Evolutionary conservation across 2,329 filamentous ascomycete genomes (phyloP).

Genomic region (Venturia oleaginea): DNA sequence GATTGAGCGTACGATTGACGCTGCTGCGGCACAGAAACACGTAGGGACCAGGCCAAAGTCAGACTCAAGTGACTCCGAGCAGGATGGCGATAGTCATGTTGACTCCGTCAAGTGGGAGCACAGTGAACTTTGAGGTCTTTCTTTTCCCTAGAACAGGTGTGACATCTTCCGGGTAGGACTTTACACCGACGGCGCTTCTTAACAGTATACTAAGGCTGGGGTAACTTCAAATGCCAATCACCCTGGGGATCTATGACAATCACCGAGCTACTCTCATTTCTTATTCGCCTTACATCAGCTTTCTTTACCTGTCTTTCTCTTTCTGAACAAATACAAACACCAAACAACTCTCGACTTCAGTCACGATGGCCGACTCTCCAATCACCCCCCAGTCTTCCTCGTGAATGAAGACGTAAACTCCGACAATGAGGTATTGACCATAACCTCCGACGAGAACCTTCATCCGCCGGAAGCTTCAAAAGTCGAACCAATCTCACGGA

Average conservation of each 20-base stretch:
- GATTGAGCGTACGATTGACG: not conserved
- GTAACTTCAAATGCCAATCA: not conserved
- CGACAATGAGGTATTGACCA: too few species aligned
- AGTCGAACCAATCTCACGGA: too few species aligned
- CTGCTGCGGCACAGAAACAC: not conserved
- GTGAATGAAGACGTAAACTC: too few species aligned
- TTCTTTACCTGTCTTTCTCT: too few species aligned
- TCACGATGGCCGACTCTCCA: not conserved
- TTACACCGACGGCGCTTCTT: not conserved
- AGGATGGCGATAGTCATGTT: not conserved
- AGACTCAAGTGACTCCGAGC: not conserved
- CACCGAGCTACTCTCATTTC: not conserved
- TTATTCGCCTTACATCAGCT: too few species aligned
- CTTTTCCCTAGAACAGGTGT: not conserved
- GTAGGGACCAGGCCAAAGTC: not conserved
- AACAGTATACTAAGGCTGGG: not conserved
- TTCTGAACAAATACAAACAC: not conserved
- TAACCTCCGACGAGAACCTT: too few species aligned
- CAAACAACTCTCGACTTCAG: not conserved
- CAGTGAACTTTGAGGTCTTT: not conserved
- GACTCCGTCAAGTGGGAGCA: not conserved
- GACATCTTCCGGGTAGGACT: not conserved
- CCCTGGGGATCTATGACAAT: not conserved
- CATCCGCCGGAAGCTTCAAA: too few species aligned
- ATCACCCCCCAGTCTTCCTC: too few species aligned